Evolutionary conservation across 768 basidiomycete genomes (phyloP), one percentile per base, ranked within the genome.

Genomic region (Bullera alba): DNA sequence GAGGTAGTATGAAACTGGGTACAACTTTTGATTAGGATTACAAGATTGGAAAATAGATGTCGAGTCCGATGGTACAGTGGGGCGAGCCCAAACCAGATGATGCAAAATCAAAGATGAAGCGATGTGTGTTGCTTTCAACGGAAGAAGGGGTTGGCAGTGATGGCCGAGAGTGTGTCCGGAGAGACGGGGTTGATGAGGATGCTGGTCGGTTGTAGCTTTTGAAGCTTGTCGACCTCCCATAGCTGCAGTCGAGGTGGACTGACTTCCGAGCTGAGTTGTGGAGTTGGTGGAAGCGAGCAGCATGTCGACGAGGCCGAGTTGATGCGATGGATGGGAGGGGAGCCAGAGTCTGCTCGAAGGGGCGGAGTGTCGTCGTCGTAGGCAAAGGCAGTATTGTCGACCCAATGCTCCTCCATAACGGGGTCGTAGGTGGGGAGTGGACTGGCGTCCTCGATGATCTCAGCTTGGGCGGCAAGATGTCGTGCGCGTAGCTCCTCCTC

Each of bases 401-500:
- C 53, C 22, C 41, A 54, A 36, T 44, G 25, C 19, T 47, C 50
- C n/a, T 51, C 50, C 48, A 6, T 42, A 26, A 8, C 26, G 19
- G 35, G 46, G 4, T 55, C 57, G 10, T 43, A 45, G 1, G 48
- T 29, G 3, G 52, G 49, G 21, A 51, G 12, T 14, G 42, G 7
- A 43, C 23, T 26, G 27, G 25, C 22, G 5, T 12, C 10, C 23
- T 7, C 28, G 14, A 8, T 30, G 5, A 34, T 21, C 5, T n/a
- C 17, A 10, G 36, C 25, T 44, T 57, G 56, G 16, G 66, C 66
- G n/a, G 59, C 56, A 10, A 58, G 54, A 34, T 72, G 67, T 5
- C 69, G 66, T 3, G 22, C 5, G 3, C 53, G 57, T 0, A 80
- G 67, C 58, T 81, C 80, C 42, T 75, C 73, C 32, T 79, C 76